Base-by-base conservation (phyloP, 2,329 filamentous ascomycete species). In the Hypomyces perniciosus region DNA sequence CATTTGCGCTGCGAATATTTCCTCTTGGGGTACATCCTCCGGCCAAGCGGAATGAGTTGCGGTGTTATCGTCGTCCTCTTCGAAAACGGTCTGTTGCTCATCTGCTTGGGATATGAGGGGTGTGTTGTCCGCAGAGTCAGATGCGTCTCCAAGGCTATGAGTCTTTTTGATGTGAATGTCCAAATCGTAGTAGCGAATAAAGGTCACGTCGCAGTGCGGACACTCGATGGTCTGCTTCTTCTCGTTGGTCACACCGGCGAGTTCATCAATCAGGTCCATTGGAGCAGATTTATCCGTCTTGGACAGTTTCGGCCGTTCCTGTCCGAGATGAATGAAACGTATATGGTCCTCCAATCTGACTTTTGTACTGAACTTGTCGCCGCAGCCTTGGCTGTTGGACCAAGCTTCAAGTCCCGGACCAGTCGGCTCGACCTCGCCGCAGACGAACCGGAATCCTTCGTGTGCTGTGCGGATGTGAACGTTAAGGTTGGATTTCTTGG, bases 291-390 rank as follows among this genome's bases (percentile, higher is more conserved):
- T 40, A 41, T 54, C 50, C 37, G 58, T 48, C 50, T 57, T 57
- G 47, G 57, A 62, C 38, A 64, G 52, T 51, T 61, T 59, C 33
- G 75, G 75, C 9, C 79, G 73, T 50, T 73, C 68, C 12, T 68
- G 62, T n/a, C 84, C 82, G 28, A 96, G 73, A 65, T 97, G 92
- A 26, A 88, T 80, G 44, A 86, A 90, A 20, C 88, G 84, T 41
- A 96, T 78, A 64, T 97, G 92, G 57, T 93, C 86, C 65, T 92
- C 87, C 0, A 96, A 77, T 30, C 83, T 83, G 13, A 81, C 78
- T 66, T 95, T 96, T 54, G 85, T 87, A 52, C 81, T 80, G 62
- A 95, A 93, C 34, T 79, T 78, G 54, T 83, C 80, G 2, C 85
- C 87, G 62, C 92, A 97, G 12, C 85, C 88, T 46, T 83, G 75